Base-by-base conservation (phyloP, 495 filamentous ascomycete genomes). In the Glarea lozoyensis region DNA sequence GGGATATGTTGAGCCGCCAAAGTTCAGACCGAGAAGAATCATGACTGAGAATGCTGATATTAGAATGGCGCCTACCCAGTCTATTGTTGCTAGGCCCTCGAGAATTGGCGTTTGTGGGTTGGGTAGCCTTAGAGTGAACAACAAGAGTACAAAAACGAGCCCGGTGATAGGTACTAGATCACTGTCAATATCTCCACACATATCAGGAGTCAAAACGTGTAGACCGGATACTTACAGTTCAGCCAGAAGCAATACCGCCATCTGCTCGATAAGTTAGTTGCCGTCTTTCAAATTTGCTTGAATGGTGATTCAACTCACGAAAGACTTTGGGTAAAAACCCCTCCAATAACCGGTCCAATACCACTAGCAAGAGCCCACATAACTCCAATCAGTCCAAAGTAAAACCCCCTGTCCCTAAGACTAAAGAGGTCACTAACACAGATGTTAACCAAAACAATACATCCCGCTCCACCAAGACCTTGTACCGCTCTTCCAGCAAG, bases 391-490 rank as follows among this genome's bases (percentile, higher is more conserved):
- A 70, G 59, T 41, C 66, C 68, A 48, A 60, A 62, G 41, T 66
- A 80, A 72, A 50, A 78, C 62, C 50, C 83, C 60, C 86, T 73
- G 75, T 59, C 62, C 46, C 62, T 63, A 68, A 86, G 72, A 46
- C 78, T 81, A 62, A 90, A 88, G 39, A 90, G 54, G 64, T 94
- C 88, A 9, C 78, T 76, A 42, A 94, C 88, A 49, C 71, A 76
- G 37, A 93, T 88, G 56, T 92, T 88, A 19, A 84, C 81, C 52
- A 94, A 59, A 16, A 85, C 79, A 16, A 90, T 70, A 34, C 89
- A 72, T 1, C 88, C 88, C 40, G 88, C 88, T 22, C 83, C 85
- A 3, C 87, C 88, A n/a, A 82, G 61, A 37, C 88, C 88, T 58
- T 95, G 88, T 35, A 95, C 65, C 1, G 82, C 80, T 57, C 88